phyloP scores from a whole-genome alignment of 805 yeast species.

The Allodekkera sacchari region DNA sequence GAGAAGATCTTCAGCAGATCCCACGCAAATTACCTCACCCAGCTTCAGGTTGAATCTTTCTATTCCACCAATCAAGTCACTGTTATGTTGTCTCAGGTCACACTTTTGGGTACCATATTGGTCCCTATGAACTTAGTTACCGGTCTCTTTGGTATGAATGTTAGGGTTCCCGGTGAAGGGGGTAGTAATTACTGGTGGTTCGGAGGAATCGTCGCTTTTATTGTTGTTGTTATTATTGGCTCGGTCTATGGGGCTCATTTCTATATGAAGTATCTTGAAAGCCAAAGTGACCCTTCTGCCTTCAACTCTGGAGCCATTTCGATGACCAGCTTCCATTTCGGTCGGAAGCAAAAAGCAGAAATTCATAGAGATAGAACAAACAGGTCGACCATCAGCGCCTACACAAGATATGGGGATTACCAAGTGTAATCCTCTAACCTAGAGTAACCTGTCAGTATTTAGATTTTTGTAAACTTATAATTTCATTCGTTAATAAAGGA shows the following conservation, averaged over 20 bases:
- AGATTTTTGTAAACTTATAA: no score
- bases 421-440: conserved; percentile 1
- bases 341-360: conserved; percentile 14
- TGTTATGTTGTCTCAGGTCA: conserved; percentile 80
- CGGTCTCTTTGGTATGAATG: conserved; percentile 96
- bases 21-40: conserved; percentile 88
- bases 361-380: conserved; percentile 13
- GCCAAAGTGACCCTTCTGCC: conserved; percentile 6
- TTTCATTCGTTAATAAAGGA: no score
- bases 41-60: conserved; percentile 87
- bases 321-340: conserved; percentile 22
- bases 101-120: conserved; percentile 80
- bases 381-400: conserved; percentile 19
- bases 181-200: conserved; percentile 45
- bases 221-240: conserved; percentile 16
- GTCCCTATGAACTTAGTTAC: conserved; percentile 87
- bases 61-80: conserved; percentile 80
- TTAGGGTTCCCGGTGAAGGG: conserved; percentile 65
- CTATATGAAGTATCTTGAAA: conserved; percentile 17
- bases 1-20: conserved; percentile 91
- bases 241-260: conserved; percentile 16
- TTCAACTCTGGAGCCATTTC: conserved; percentile 14
- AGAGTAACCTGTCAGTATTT: no score
- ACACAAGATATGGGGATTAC: conserved; percentile 25
- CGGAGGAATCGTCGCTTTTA: conserved; percentile 26